These are phyloP conservation scores for Talaromyces sp. DNA, from an alignment of 2,329 filamentous ascomycete genomes.

Conservation along the genomic window DNA sequence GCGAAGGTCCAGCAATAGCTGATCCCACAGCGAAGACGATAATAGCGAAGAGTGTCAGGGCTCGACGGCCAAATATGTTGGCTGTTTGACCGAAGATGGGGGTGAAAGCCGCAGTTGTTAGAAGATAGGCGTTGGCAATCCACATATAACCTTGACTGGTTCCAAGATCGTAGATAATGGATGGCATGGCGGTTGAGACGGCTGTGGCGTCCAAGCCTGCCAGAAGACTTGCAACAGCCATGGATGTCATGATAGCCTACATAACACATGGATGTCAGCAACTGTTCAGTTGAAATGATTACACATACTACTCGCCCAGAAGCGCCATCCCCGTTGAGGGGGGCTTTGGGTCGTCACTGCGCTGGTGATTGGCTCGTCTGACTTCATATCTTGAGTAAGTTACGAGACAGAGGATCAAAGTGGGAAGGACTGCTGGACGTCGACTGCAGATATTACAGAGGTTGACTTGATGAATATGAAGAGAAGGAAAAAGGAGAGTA, in stretches of 20 bases:
- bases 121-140: background rate
- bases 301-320: background rate
- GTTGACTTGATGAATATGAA: background rate
- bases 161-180: background rate
- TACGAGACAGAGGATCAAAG: background rate
- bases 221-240: constrained; percentile 4
- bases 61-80: constrained; percentile 19
- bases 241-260: constrained; percentile 9
- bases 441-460: background rate
- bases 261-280: background rate
- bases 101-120: background rate
- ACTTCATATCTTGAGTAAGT: background rate
- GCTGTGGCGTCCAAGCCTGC: constrained; percentile 33
- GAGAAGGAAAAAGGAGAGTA: background rate
- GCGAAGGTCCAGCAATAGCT: constrained; percentile 12
- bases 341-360: background rate
- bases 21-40: constrained; percentile 18
- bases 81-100: constrained; percentile 11
- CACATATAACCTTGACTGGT: background rate
- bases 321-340: background rate
- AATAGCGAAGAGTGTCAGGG: constrained; percentile 9
- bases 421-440: background rate
- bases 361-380: background rate
- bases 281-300: too few relatives aligned
- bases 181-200: constrained; percentile 24